These are phyloP conservation scores for Eucalyptus regnans DNA, from an alignment of 345 rosid genomes.

Conservation along the genomic window DNA sequence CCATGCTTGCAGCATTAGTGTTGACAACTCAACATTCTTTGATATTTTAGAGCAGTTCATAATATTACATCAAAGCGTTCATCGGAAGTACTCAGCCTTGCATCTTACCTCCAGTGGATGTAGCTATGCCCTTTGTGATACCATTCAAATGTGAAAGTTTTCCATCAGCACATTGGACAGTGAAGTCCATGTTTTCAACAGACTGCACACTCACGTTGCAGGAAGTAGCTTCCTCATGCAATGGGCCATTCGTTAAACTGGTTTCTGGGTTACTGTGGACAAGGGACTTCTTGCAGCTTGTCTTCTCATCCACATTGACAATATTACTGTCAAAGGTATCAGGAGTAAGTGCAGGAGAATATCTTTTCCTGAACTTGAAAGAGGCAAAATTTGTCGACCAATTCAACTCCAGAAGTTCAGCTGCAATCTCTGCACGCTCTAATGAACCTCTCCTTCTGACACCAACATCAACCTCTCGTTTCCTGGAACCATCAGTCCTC, in stretches of 20 bases:
- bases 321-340: not conserved
- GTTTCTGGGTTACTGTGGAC: not conserved
- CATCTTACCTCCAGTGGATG: not conserved
- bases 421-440: slow-evolving; percentile 79
- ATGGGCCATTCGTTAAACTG: not conserved
- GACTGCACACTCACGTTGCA: not conserved
- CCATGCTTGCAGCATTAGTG: not conserved
- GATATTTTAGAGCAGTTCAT: not conserved
- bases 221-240: not conserved
- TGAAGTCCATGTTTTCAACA: not conserved
- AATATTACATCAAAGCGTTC: not conserved
- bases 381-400: slow-evolving; percentile 78
- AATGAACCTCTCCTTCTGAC: slow-evolving; percentile 27
- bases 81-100: not conserved
- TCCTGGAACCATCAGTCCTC: slow-evolving; percentile 5
- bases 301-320: not conserved
- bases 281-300: not conserved
- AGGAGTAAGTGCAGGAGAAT: not conserved
- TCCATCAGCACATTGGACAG: not conserved
- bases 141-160: not conserved
- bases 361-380: slow-evolving; percentile 12
- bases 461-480: slow-evolving; percentile 9
- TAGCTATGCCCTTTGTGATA: not conserved
- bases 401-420: slow-evolving; percentile 68
- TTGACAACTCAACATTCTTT: not conserved